A percentile compares a stretch with the other conserved stretches of the same genome.
Conservation (phyloP, 306 rosid species). For the Glycine soja region DNA sequence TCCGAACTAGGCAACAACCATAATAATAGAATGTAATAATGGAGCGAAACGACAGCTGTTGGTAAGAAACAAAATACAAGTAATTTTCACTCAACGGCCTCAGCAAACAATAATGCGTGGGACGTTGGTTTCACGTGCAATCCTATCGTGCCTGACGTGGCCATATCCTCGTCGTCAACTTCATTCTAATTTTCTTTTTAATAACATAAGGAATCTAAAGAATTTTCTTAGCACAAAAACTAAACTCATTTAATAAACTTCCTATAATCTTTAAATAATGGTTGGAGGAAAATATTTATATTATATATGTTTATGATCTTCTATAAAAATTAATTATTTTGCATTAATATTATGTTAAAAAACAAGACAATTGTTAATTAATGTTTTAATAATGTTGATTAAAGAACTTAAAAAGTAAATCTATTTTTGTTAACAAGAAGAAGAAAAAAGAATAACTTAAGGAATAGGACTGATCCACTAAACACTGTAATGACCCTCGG, state of each 20-base stretch:
- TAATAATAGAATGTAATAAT: background rate
- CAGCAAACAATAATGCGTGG: constrained; percentile 35
- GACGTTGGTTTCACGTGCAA: constrained; percentile 39
- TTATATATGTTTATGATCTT: too few species aligned
- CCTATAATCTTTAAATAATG: too few species aligned
- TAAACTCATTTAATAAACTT: background rate
- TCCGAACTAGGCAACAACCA: too few species aligned
- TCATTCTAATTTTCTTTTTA: background rate
- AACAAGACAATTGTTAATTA: too few species aligned
- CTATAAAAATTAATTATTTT: too few species aligned
- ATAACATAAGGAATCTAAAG: background rate
- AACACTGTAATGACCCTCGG: background rate
- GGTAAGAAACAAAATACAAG: background rate
- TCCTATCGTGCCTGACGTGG: constrained; percentile 49
- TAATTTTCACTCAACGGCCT: constrained; percentile 40
- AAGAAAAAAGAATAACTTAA: background rate
- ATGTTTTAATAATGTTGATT: too few species aligned
- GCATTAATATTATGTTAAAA: too few species aligned
- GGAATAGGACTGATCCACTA: too few species aligned
- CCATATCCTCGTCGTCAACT: constrained; percentile 35
- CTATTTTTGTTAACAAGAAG: too few species aligned
- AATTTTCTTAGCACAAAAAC: background rate
- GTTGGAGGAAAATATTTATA: too few species aligned
- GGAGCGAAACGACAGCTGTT: background rate
- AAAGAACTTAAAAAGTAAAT: too few species aligned